phyloP scores from a whole-genome alignment of 176 grass and related monocot species.

The Calamus simplicifolius region DNA sequence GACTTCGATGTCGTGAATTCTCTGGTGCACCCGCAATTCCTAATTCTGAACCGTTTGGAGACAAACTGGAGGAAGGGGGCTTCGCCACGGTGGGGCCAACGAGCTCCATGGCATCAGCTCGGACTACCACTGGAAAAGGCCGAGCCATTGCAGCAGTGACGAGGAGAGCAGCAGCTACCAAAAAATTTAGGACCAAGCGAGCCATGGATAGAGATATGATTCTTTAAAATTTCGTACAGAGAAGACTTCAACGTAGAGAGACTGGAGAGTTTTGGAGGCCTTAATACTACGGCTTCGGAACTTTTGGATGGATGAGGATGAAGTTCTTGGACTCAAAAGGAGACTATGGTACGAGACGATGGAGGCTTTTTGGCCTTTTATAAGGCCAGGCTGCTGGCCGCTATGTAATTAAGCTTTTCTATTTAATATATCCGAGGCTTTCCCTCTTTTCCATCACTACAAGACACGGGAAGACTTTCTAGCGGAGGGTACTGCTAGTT shows the following conservation, averaged over 20 bases:
- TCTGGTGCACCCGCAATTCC: slow-evolving; percentile 36
- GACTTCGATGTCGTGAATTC: slow-evolving; percentile 15
- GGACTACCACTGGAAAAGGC: slow-evolving; percentile 16
- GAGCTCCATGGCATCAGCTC: background rate
- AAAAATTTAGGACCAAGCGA: slow-evolving; percentile 36
- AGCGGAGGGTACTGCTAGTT: no score
- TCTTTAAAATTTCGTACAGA: no score
- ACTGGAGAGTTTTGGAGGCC: no score
- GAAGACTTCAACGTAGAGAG: no score
- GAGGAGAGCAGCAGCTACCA: slow-evolving; percentile 38
- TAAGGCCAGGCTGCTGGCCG: background rate
- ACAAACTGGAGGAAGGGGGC: slow-evolving; percentile 1
- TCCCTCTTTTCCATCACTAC: no score
- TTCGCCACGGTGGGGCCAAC: background rate
- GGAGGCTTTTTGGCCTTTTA: slow-evolving; percentile 12
- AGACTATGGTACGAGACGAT: no score
- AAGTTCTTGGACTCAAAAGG: no score
- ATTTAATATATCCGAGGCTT: no score
- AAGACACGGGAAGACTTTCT: no score
- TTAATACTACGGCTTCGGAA: no score
- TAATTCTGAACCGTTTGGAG: background rate
- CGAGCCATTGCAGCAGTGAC: slow-evolving; percentile 37
- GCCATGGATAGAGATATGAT: slow-evolving; percentile 24
- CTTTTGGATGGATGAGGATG: no score
- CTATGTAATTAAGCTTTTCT: no score